Evolutionary conservation across 129 eudicot genomes (phyloP), one percentile per base, ranked within the genome.

Genomic region (sunflower (Helianthus annuus)): DNA sequence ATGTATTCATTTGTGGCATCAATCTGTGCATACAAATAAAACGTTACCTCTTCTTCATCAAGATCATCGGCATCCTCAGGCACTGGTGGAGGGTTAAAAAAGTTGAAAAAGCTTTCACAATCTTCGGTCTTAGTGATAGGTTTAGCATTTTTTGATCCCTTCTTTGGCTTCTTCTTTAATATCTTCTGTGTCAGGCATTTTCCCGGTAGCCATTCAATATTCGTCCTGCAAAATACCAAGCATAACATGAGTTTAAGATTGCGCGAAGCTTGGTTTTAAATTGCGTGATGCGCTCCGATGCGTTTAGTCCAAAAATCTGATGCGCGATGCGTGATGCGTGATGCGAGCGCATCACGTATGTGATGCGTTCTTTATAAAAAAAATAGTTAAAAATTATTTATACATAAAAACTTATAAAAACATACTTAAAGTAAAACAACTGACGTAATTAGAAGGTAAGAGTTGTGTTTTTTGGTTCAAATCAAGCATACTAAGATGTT

Each of bases 151-250:
- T 48, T 66, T 22, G 56, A 45, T 19, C 46, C 56, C 57, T 66
- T 65, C 40, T 66, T 45, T 17, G 71, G 71, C 57, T 66, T 66
- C 56, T 45, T 66, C 45, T 48, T 65, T 7, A 66, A 49, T 5
- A 66, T 24, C 57, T 45, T 66, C 19, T 48, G 70, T 22, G 57
- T 66, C 71, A 45, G 17, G 24, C 57, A 45, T 46, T 66, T 66
- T 3, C 96, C 96, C 5, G 91, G 94, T 81, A 80, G 36, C 97
- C 97, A 92, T 62, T 92, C 97, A 53, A 92, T 89, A 57, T 73
- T 79, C 38, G 94, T 86, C 81, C 97, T 92, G 78, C 72, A 88
- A 69, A 69, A 19, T 3, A 29, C 9, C 49, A 54, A 68, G 11
- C 39, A 34, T 13, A 24, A n/a, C 53, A 70, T 49, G 40, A 54